Evolutionary conservation across 1,139 yeast genomes (phyloP).

Genomic region (Starmera stellimalicola): DNA sequence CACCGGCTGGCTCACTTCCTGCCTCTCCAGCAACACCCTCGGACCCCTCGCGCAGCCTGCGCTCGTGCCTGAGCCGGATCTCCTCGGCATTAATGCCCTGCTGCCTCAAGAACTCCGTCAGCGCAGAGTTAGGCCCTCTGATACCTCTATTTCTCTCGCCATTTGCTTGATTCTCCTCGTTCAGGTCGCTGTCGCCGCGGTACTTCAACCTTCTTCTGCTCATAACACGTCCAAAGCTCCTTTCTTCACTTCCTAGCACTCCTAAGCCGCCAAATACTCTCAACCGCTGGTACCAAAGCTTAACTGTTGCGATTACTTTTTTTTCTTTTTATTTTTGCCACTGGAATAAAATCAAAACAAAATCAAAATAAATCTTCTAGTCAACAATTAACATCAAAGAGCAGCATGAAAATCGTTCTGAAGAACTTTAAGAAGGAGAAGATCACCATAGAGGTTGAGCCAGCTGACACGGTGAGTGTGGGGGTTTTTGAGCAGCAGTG

Average conservation of each 20-base stretch:
- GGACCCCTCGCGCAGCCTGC: constrained; percentile 22
- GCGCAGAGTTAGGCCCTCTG: constrained; percentile 71
- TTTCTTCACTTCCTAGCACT: constrained; percentile 1
- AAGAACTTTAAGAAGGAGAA: constrained; percentile 92
- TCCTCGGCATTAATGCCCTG: constrained; percentile 85
- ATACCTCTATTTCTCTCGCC: constrained; percentile 33
- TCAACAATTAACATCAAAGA: background rate
- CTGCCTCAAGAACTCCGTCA: constrained; percentile 64
- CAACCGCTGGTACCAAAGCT: too few species aligned
- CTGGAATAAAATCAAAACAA: constrained; percentile 1
- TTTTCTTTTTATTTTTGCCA: constrained; percentile 2
- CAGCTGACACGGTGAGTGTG: constrained; percentile 51
- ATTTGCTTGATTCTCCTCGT: constrained; percentile 20
- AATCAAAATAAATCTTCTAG: background rate
- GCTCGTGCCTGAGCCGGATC: constrained; percentile 53
- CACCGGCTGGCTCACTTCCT: constrained; percentile 8
- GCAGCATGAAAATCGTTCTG: constrained; percentile 66
- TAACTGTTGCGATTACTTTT: background rate
- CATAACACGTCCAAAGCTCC: constrained; percentile 6
- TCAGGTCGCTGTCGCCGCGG: constrained; percentile 5
- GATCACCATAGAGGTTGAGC: constrained; percentile 70
- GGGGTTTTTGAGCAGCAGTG: background rate
- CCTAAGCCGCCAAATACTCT: too few species aligned
- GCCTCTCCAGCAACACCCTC: constrained; percentile 11
- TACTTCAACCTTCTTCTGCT: constrained; percentile 19